These are phyloP conservation scores for Spathaspora sp. DNA, from an alignment of 1,139 yeast species.

Conservation along the genomic window DNA sequence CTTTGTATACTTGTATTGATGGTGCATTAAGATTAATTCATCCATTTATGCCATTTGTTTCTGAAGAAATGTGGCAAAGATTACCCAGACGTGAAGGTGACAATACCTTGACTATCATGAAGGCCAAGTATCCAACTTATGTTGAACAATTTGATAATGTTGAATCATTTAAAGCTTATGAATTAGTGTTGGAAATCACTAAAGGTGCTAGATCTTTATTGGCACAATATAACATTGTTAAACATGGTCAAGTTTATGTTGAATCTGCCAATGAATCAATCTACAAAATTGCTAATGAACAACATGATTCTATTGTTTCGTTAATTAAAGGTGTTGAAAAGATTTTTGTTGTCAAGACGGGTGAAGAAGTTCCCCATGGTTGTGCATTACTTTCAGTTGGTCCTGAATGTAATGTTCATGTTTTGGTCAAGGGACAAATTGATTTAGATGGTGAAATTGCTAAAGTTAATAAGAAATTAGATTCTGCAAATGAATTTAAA, in stretches of 20 bases:
- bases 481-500: conserved; percentile 53
- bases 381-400: conserved; percentile 83
- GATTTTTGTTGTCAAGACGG: conserved; percentile 57
- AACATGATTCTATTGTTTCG: conserved; percentile 82
- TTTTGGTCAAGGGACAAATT: conserved; percentile 90
- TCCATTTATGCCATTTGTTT: conserved; percentile 96
- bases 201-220: conserved; percentile 90
- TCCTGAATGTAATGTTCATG: conserved; percentile 81
- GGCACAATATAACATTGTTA: conserved; percentile 83
- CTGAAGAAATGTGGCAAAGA: conserved; percentile 99
- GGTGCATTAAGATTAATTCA: conserved; percentile 90
- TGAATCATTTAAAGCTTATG: conserved; percentile 71
- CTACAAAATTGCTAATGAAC: conserved; percentile 57
- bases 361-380: conserved; percentile 72
- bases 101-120: conserved; percentile 65
- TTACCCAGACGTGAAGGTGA: conserved; percentile 85
- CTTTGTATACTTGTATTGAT: conserved; percentile 89
- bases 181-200: conserved; percentile 79
- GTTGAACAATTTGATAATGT: conserved; percentile 58
- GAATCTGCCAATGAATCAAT: conserved; percentile 58
- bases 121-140: conserved; percentile 77
- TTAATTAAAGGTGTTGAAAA: conserved; percentile 87
- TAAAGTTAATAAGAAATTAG: conserved; percentile 78
- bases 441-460: conserved; percentile 88
- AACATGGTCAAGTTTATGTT: conserved; percentile 82